Evolutionary conservation across 176 grass and related monocot genomes (phyloP), one percentile per base, ranked within the genome.

Genomic region (Miscanthus lutarioriparius): DNA sequence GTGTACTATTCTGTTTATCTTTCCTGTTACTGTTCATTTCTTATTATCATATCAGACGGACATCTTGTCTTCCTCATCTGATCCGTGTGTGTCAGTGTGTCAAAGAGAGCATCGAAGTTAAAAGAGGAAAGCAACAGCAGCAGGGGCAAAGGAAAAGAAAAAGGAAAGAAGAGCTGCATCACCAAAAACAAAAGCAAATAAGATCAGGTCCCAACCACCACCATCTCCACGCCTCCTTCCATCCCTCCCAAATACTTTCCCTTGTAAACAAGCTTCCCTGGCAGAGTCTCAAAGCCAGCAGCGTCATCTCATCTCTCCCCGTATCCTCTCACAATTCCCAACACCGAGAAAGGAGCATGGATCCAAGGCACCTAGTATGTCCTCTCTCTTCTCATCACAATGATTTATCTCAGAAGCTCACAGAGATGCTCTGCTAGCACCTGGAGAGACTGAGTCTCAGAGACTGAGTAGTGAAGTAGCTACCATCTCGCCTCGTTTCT

Each of bases 401-500:
- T 92, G 83, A 87, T 92, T 88, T 72, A 70, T 70, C 78, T 54
- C 74, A 77, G 85, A 88, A 88, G 76, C 79, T 74, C 79, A 25
- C 37, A 78, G 70, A 82, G 64, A 85, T 86, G 63, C 63, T 68
- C 83, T 65, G 45, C 64, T 82, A 59, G 30, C 62, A 81, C 43
- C 63, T 84, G 70, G 77, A 64, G n/a, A 8, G n/a, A n/a, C 89
- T 32, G 48, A 10, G 80, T 67, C 54, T 72, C 25, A 32, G 64
- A 73, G 70, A 39, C 32, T 65, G 49, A 49, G 43, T 16, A 54
- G 37, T 72, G 72, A 27, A 44, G 78, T 26, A 54, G 53, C 37
- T 56, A n/a, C 22, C 83, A 37, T 66, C 83, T 81, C 39, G 30
- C 72, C 20, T 35, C 8, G 26, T 75, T 71, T 49, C 74, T 13